A percentile compares a stretch with the other conserved stretches of the same genome.
phyloP scores from a whole-genome alignment of 805 yeast species.

The Schwanniomyces occidentalis region DNA sequence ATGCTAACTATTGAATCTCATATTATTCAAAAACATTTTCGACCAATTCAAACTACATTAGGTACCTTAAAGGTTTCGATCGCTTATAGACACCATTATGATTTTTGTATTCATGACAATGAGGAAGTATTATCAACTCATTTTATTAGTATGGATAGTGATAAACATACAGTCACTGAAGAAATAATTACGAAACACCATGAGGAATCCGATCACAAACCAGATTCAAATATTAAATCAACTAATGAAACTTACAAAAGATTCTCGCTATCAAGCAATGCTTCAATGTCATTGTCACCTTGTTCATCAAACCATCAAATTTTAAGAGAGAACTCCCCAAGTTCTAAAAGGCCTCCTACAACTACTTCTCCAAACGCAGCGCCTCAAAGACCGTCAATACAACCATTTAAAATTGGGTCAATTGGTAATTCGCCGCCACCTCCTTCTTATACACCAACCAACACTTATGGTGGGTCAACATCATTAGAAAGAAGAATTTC shows the following conservation, averaged over 20 bases:
- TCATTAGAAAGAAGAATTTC: constrained; percentile 40
- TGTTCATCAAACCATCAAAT: constrained; percentile 16
- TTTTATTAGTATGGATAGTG: constrained; percentile 48
- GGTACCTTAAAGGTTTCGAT: constrained; percentile 78
- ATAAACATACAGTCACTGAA: constrained; percentile 1
- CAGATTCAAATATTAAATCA: constrained; percentile 3
- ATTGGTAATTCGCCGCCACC: constrained; percentile 46
- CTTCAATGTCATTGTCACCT: constrained; percentile 28
- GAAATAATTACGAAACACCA: too few species aligned
- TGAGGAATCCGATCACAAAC: constrained; percentile 5
- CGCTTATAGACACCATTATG: constrained; percentile 71
- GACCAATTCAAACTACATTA: constrained; percentile 70
- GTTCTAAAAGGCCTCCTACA: constrained; percentile 1
- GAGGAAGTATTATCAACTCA: constrained; percentile 64
- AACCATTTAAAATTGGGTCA: constrained; percentile 66
- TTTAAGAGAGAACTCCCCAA: constrained; percentile 13
- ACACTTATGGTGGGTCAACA: constrained; percentile 14
- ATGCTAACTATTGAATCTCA: constrained; percentile 44
- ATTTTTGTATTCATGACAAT: constrained; percentile 65
- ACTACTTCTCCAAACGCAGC: neutral
- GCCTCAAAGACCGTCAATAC: constrained; percentile 40
- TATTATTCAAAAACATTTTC: constrained; percentile 60
- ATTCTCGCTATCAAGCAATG: constrained; percentile 9
- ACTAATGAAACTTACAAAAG: constrained; percentile 10
- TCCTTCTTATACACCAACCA: constrained; percentile 29